phyloP scores from a whole-genome alignment of 2,329 filamentous ascomycete species.

The Monilinia aucupariae region DNA sequence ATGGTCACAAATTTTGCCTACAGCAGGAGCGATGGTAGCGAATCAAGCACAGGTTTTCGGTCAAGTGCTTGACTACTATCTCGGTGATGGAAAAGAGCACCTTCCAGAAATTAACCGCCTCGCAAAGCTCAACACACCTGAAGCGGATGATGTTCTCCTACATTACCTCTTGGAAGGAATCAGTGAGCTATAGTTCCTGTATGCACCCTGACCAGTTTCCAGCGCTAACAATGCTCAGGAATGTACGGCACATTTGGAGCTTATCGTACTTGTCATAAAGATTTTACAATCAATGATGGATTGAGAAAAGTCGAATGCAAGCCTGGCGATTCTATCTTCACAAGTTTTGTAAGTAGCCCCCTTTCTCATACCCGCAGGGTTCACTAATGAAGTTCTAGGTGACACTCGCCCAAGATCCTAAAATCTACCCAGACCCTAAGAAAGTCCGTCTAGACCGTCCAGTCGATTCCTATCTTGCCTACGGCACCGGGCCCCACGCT shows the following conservation, averaged over 20 bases:
- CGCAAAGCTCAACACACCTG: slow-evolving; percentile 48
- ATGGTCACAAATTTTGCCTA: slow-evolving; percentile 60
- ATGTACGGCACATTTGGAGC: slow-evolving; percentile 59
- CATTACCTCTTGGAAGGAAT: slow-evolving; percentile 61
- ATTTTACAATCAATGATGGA: slow-evolving; percentile 15
- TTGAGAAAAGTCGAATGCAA: slow-evolving; percentile 6
- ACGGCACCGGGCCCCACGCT: slow-evolving; percentile 56
- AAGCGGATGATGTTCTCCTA: slow-evolving; percentile 56
- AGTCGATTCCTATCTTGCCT: slow-evolving; percentile 58
- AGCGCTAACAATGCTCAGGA: neutral
- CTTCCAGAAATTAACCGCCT: slow-evolving; percentile 55
- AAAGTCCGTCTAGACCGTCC: slow-evolving; percentile 58
- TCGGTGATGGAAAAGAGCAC: slow-evolving; percentile 52
- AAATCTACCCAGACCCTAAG: slow-evolving; percentile 55
- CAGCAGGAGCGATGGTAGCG: slow-evolving; percentile 59
- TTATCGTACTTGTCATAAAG: slow-evolving; percentile 42
- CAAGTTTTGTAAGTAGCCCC: slow-evolving; percentile 10
- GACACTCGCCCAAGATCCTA: slow-evolving; percentile 40
- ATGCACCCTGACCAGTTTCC: neutral
- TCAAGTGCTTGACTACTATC: slow-evolving; percentile 65
- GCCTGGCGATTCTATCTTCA: slow-evolving; percentile 14
- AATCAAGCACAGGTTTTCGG: slow-evolving; percentile 67
- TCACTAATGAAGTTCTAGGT: neutral
- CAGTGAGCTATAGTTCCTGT: neutral
- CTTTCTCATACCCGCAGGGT: neutral